A percentile compares a stretch with the other conserved stretches of the same genome.
phyloP scores from a whole-genome alignment of 208 protist species.

The Acanthamoeba rhysodes region DNA sequence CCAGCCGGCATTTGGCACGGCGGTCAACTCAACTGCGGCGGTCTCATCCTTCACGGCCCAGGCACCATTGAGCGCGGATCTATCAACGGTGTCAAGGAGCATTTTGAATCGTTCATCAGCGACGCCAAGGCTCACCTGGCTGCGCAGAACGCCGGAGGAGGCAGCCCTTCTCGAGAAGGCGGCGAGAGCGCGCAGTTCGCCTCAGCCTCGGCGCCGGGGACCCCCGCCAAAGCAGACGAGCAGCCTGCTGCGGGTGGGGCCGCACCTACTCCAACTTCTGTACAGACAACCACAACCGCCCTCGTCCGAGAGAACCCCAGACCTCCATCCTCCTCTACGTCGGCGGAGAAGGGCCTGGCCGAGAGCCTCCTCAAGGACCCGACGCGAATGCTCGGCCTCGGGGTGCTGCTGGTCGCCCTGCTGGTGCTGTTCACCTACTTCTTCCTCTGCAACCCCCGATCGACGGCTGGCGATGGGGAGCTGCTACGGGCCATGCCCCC shows the following conservation, averaged over 20 bases:
- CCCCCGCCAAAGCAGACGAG: background rate
- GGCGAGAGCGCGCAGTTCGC: background rate
- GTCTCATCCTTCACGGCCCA: background rate
- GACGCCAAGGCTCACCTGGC: background rate
- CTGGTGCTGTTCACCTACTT: conserved; percentile 38
- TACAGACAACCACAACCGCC: background rate
- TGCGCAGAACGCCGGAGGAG: background rate
- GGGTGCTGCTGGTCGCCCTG: background rate
- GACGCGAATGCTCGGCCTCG: background rate
- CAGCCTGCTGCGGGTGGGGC: background rate
- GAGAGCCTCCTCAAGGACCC: conserved; percentile 28
- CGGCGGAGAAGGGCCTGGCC: background rate
- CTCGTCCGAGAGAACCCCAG: background rate
- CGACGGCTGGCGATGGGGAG: background rate
- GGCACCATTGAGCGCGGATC: conserved; percentile 70
- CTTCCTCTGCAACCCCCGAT: background rate
- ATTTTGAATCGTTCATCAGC: conserved; percentile 62
- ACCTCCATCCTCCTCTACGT: background rate
- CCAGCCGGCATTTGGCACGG: background rate
- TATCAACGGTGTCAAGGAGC: conserved; percentile 71
- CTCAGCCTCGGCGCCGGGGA: background rate
- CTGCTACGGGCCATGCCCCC: background rate
- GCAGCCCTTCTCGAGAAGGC: background rate
- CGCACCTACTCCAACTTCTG: background rate
- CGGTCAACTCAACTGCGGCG: background rate